Base-by-base conservation (phyloP, 495 filamentous ascomycete species). In the Hypoxylon fuscum region DNA sequence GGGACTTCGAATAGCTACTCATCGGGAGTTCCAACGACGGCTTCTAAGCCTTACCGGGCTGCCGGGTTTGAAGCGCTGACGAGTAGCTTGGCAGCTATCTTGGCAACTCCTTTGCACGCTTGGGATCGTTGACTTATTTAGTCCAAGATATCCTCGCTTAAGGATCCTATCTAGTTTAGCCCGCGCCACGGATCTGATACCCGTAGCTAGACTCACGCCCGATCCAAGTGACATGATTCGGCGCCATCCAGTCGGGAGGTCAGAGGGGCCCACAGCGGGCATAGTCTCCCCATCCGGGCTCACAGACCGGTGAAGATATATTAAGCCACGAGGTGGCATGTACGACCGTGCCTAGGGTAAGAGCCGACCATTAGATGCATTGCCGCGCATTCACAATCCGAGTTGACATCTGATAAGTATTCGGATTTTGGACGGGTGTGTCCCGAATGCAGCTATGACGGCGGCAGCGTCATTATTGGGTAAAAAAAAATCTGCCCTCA, bases 381-480 rank as follows among this genome's bases (percentile, higher is more conserved):
- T 57, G 62, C 50, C 45, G 55, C 14, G 8, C 8, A 4, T 4
- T 27, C 25, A 27, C 8, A 4, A 27, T 27, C 25, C 3, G 25
- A 1, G 35, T 38, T 11, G 31, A 11, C n/a, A 14, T 3, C 3
- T 38, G 47, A 21, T 44, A 37, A 43, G 34, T 17, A 53, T 46
- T 34, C 57, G 52, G 57, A 48, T 48, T 61, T 47, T 12, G 52
- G 47, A 53, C 52, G 63, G 56, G 25, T 31, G 58, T 61, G 52
- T 56, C 8, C 15, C 20, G 11, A 18, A 59, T 57, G 51, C 52
- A 58, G 35, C 51, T 32, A 4, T 40, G 55, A 50, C 35, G 52
- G 63, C 63, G 63, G 63, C 63, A 61, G 41, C 57, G 63, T 25
- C 53, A 18, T 45, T 17, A 66, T 66, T 66, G 63, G 63, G 52